Conservation (phyloP, 306 rosid genomes). For the Glycyrrhiza uralensis region DNA sequence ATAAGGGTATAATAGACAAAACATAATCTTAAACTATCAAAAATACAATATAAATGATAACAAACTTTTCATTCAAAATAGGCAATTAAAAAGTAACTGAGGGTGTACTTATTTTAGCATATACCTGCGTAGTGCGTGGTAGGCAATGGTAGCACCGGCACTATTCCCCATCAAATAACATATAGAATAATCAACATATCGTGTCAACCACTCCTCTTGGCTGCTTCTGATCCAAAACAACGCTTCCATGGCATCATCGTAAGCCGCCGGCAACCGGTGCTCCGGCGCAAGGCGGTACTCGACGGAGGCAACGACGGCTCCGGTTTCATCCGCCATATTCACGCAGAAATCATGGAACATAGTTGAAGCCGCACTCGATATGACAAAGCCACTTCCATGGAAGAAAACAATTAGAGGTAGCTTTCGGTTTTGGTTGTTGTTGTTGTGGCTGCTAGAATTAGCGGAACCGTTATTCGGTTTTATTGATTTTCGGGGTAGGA, state of each 20-base stretch:
- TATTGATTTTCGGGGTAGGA: no score
- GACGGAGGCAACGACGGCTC: slow-evolving; percentile 36
- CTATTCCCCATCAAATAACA: slow-evolving; percentile 48
- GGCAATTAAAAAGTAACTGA: no score
- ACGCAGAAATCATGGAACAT: slow-evolving; percentile 26
- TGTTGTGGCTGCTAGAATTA: not conserved
- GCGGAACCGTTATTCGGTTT: no score
- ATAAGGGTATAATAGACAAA: no score
- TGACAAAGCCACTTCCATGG: no score
- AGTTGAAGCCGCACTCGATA: slow-evolving; percentile 24
- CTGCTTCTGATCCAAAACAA: slow-evolving; percentile 26
- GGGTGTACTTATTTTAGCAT: no score
- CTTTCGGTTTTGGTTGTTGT: no score
- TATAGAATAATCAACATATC: slow-evolving; percentile 32
- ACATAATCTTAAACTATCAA: no score
- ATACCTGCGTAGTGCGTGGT: no score
- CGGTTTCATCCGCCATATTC: not conserved
- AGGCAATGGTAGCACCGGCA: slow-evolving; percentile 49
- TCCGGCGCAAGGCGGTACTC: slow-evolving; percentile 56
- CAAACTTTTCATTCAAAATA: no score
- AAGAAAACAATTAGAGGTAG: no score
- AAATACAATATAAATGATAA: no score
- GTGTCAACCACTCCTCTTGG: slow-evolving; percentile 36
- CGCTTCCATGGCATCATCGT: slow-evolving; percentile 47
- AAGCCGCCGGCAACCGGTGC: slow-evolving; percentile 50